Percentiles rank a stretch among this genome's conserved stretches.
Evolutionary conservation across 768 basidiomycete species (phyloP).

Genomic region (Tephrocybe sp.): DNA sequence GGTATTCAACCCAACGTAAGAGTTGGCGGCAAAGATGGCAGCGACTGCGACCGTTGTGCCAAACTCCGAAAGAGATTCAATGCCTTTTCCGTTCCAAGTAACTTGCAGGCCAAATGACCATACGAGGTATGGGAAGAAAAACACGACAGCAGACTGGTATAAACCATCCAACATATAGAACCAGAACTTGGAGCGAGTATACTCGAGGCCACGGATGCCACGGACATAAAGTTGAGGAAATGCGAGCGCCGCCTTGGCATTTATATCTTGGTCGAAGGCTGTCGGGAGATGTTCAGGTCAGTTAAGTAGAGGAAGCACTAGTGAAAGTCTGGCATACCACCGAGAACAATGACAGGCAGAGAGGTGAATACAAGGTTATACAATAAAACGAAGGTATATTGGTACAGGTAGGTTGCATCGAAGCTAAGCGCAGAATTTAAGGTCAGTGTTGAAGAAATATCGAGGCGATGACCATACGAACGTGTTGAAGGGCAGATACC

Average conservation of each 20-base stretch:
- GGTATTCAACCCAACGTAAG: constrained; percentile 87
- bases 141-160: constrained; percentile 87
- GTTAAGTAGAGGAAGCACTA: constrained; percentile 4
- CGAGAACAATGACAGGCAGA: constrained; percentile 86
- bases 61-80: constrained; percentile 82
- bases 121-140: constrained; percentile 80
- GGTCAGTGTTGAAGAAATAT: constrained; percentile 13
- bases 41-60: constrained; percentile 90
- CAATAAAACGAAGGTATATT: constrained; percentile 91
- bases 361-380: constrained; percentile 95
- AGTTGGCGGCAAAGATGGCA: constrained; percentile 86
- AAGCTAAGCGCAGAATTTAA: constrained; percentile 51
- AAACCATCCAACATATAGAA: constrained; percentile 92
- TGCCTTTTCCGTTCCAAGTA: constrained; percentile 78
- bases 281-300: constrained; percentile 10
- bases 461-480: constrained; percentile 32
- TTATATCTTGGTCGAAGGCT: constrained; percentile 96
- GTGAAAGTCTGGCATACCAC: constrained; percentile 51
- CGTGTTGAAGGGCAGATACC: constrained; percentile 90
- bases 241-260: constrained; percentile 84
- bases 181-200: constrained; percentile 92
- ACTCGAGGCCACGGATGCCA: constrained; percentile 91
- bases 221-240: constrained; percentile 96
- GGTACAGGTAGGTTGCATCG: constrained; percentile 92
- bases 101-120: constrained; percentile 65